Evolutionary conservation across 2,329 filamentous ascomycete genomes (phyloP).

Genomic region (Aureobasidium subglaciale): DNA sequence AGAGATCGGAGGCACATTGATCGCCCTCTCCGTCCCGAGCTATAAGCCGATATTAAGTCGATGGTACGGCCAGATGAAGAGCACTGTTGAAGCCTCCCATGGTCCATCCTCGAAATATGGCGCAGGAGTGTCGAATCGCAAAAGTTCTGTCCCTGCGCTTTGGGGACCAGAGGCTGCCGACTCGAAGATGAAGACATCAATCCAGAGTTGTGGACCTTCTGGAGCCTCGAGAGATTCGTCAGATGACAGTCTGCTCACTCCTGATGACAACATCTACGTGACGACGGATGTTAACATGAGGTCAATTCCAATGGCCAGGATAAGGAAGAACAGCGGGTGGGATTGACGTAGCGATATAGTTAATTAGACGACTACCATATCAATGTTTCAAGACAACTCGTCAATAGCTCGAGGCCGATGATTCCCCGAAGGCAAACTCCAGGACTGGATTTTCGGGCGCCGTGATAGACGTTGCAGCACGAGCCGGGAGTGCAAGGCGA

Average conservation of each 20-base stretch:
- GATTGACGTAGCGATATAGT: no score
- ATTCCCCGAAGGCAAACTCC: neutral
- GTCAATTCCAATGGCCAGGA: neutral
- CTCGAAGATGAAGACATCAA: neutral
- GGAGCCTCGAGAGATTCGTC: neutral
- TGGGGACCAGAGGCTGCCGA: neutral
- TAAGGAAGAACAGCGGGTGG: neutral
- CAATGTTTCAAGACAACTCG: no score
- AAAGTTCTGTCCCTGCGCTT: neutral
- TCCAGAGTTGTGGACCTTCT: neutral
- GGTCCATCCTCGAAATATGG: neutral
- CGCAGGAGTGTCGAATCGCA: neutral
- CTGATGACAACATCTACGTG: slow-evolving; percentile 8
- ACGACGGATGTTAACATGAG: slow-evolving; percentile 10
- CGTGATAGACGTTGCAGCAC: neutral
- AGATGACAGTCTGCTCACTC: neutral
- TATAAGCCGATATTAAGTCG: slow-evolving; percentile 36
- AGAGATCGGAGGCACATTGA: slow-evolving; percentile 45
- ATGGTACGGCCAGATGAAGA: slow-evolving; percentile 10
- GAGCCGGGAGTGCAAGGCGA: neutral
- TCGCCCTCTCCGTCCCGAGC: slow-evolving; percentile 46
- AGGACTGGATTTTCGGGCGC: neutral
- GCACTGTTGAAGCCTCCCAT: neutral
- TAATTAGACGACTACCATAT: no score
- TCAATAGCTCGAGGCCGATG: no score